Base-by-base conservation (phyloP, 2,329 filamentous ascomycete genomes). In the Raffaelea deltoideospora region DNA sequence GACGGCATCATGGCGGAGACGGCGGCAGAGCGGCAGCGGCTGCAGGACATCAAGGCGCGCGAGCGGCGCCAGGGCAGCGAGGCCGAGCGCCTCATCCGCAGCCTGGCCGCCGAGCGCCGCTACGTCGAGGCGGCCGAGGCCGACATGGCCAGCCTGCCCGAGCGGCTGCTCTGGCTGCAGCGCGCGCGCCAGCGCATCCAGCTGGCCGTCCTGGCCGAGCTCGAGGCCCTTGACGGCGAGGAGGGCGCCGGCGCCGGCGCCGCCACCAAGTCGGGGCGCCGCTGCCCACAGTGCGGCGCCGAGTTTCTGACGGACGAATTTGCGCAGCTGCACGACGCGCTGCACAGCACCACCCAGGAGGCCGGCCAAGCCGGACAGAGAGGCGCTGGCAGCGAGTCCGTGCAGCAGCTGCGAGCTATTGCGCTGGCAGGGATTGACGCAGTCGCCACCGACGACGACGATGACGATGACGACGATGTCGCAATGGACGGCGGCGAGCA, bases 31-130 rank as follows among this genome's bases (percentile, higher is more conserved):
- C 96, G 96, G 55, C 73, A 73, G 14, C 69, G 72, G 34, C 67
- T 96, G 24, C 85, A 90, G 54, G 69, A 72, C 30, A 76, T 82
- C 49, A 96, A 96, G 59, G 66, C 70, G 14, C 79, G 87, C 42
- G 84, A 93, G 2, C 72, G 74, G 10, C 67, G 72, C 29, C 72
- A 88, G 63, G 75, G 92, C 14, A 59, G 64, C 18, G 76, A 80
- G 42, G 67, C 95, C 46, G 84, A 92, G 52, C 56, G 53, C 37
- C 70, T 69, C 42, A 76, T 72, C 0, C 60, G 65, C 33, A 67
- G 74, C 23, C 56, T 87, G 37, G 67, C 63, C 43, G 33, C 29
- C 20, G 41, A 45, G 41, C 56, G 54, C 35, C 65, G 63, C 35
- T 69, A 75, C 44, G 64, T 74, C 46, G 54, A 46, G 20, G 56